A percentile compares a stretch with the other conserved stretches of the same genome.
These are phyloP conservation scores for Candida anutae DNA, from an alignment of 1,139 yeast genomes.

Conservation along the genomic window DNA sequence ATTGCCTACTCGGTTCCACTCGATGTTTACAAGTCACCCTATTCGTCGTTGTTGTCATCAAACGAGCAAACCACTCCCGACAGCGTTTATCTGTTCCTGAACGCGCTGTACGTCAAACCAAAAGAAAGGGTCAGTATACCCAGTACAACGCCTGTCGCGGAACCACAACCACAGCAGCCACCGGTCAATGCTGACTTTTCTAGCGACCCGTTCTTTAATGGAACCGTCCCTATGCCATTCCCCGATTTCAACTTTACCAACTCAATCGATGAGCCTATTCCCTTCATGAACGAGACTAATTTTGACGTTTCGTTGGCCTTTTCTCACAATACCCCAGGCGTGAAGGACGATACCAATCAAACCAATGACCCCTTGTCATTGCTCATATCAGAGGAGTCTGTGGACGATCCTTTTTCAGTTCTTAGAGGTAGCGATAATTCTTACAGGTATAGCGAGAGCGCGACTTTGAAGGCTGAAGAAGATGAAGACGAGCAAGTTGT, in stretches of 20 bases:
- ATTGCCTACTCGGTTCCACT: neutral
- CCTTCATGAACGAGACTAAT: conserved; percentile 38
- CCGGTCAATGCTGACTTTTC: conserved; percentile 9
- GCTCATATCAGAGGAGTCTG: conserved; percentile 56
- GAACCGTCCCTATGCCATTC: conserved; percentile 1
- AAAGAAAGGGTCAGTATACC: no score
- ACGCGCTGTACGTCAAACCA: no score
- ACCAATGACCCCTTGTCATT: conserved; percentile 25
- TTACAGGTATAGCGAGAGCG: neutral
- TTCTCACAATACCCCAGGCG: conserved; percentile 9
- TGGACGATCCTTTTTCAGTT: conserved; percentile 63
- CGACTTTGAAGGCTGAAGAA: neutral
- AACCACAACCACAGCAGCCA: neutral
- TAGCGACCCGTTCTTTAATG: conserved; percentile 23
- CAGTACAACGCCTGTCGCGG: neutral
- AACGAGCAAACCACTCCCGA: conserved; percentile 6
- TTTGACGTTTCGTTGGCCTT: conserved; percentile 48
- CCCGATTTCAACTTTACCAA: conserved; percentile 5
- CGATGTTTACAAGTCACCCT: neutral
- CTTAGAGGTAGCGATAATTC: conserved; percentile 7
- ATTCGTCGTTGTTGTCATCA: conserved; percentile 9
- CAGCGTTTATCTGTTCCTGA: no score
- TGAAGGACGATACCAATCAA: conserved; percentile 6
- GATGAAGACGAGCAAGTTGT: conserved; percentile 37
- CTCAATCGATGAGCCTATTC: conserved; percentile 27